Percentiles rank a stretch among this genome's conserved stretches.
phyloP scores from a whole-genome alignment of 495 filamentous ascomycete genomes.

The Hapsidospora chrysogenum region DNA sequence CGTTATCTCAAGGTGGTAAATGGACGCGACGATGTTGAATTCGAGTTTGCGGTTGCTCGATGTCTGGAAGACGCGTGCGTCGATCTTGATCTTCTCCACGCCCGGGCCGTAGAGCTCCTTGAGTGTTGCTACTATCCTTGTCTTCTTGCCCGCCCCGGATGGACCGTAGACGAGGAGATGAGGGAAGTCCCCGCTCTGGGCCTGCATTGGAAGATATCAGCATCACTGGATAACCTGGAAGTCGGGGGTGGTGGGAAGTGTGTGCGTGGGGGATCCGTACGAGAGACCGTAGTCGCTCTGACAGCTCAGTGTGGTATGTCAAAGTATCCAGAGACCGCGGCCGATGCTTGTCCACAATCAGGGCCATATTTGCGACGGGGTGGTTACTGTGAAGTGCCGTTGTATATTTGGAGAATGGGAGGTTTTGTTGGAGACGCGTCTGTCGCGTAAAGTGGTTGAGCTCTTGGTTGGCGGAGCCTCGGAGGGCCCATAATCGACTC shows the following conservation, averaged over 20 bases:
- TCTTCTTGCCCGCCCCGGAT: slow-evolving; percentile 94
- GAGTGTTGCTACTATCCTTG: slow-evolving; percentile 81
- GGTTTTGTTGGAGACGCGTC: slow-evolving; percentile 8
- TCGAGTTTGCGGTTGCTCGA: slow-evolving; percentile 91
- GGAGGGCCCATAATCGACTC: no score
- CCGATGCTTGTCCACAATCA: slow-evolving; percentile 89
- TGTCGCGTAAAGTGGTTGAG: slow-evolving; percentile 5
- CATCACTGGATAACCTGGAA: slow-evolving; percentile 5
- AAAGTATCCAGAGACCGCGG: slow-evolving; percentile 78
- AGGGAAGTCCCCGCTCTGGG: slow-evolving; percentile 91
- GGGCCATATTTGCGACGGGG: slow-evolving; percentile 25
- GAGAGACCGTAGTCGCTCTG: slow-evolving; percentile 69
- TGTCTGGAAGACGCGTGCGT: slow-evolving; percentile 88
- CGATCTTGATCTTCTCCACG: slow-evolving; percentile 95
- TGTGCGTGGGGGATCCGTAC: slow-evolving; percentile 29
- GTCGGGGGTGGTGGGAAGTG: neutral
- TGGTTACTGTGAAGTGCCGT: neutral
- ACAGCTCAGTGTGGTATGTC: slow-evolving; percentile 78
- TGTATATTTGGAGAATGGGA: neutral
- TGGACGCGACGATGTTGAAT: slow-evolving; percentile 91
- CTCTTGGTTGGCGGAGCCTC: no score
- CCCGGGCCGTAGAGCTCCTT: slow-evolving; percentile 85
- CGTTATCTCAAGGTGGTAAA: slow-evolving; percentile 97
- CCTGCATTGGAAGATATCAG: slow-evolving; percentile 31
- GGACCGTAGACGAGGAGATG: slow-evolving; percentile 94